Conservation (phyloP, 2,329 filamentous ascomycete genomes). For the Tolypocladium guangdongense region DNA sequence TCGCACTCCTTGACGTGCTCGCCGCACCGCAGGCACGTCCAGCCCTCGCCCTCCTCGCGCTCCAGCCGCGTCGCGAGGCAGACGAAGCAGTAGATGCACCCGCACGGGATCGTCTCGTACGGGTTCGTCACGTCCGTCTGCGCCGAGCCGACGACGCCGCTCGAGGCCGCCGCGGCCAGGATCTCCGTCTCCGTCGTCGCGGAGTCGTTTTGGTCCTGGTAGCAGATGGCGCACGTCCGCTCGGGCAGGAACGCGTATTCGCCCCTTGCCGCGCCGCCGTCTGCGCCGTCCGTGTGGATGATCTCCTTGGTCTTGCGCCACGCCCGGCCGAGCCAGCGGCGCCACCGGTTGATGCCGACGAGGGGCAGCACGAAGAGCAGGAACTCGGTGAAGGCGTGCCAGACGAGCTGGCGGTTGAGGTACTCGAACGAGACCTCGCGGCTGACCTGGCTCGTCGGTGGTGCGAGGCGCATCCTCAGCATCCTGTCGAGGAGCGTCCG, state of each 20-base stretch:
- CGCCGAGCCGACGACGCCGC: slow-evolving; percentile 75
- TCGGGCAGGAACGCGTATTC: slow-evolving; percentile 82
- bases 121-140: slow-evolving; percentile 94
- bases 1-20: slow-evolving; percentile 73
- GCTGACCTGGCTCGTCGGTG: slow-evolving; percentile 74
- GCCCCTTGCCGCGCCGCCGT: slow-evolving; percentile 46
- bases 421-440: slow-evolving; percentile 96
- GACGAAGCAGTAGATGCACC: slow-evolving; percentile 91
- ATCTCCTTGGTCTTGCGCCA: slow-evolving; percentile 71
- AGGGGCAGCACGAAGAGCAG: slow-evolving; percentile 93
- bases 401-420: slow-evolving; percentile 91
- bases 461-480: slow-evolving; percentile 72
- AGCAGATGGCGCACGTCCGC: slow-evolving; percentile 92
- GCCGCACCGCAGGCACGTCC: slow-evolving; percentile 83
- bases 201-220: slow-evolving; percentile 75
- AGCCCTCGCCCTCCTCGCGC: slow-evolving; percentile 87
- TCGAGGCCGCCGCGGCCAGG: slow-evolving; percentile 56
- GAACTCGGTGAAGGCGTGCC: slow-evolving; percentile 99
- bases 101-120: slow-evolving; percentile 82
- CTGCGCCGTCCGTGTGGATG: slow-evolving; percentile 35
- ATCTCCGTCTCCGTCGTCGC: slow-evolving; percentile 65
- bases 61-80: slow-evolving; percentile 87
- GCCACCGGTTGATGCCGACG: slow-evolving; percentile 90
- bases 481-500: slow-evolving; percentile 81
- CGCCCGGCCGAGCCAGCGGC: slow-evolving; percentile 75